Evolutionary conservation across 1,284 basidiomycete genomes (phyloP), one percentile per base, ranked within the genome.

Genomic region (Tetrapyrgos nigripes): DNA sequence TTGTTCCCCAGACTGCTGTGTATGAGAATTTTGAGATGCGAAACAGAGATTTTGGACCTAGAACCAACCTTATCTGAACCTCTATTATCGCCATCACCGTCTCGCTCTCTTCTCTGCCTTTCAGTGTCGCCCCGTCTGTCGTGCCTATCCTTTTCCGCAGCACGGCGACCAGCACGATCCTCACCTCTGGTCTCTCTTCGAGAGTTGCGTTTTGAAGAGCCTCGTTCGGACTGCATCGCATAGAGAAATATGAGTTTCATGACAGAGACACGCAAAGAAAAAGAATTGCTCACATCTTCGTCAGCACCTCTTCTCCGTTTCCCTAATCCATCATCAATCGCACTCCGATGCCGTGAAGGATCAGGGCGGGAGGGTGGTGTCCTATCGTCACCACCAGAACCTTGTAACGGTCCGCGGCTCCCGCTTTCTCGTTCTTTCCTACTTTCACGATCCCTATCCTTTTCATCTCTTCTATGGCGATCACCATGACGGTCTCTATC

Each of bases 261-360:
- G 49, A 71, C 23, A 33, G 47, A 64, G n/a, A n/a, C n/a, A 51
- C 10, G 37, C 17, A n/a, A 44, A 57, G 46, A 37, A 9, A n/a
- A n/a, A n/a, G n/a, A n/a, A n/a, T n/a, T n/a, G 78, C 87, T 70
- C 70, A 91, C 90, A 66, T 92, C 89, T 59, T 92, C 90, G 40
- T 89, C 87, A 1, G 79, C 68, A 24, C 80, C 75, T 60, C 90
- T 78, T 62, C 87, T 79, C 67, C 90, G 81, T 72, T 92, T 92
- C 44, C 88, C 89, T 31, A 89, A 79, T 5, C 76, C 77, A 49
- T 91, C 90, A 29, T 69, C 70, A 35, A 70, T 69, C 43, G 72
- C 77, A 17, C 73, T 60, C 57, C 86, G 79, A 68, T 87, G 85
- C 60, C 87, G 78, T 19, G 79, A 71, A 29, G 77, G 70, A 61